These are phyloP conservation scores for Nicotiana obtusifolia DNA, from an alignment of 257 asterid genomes.

Conservation along the genomic window DNA sequence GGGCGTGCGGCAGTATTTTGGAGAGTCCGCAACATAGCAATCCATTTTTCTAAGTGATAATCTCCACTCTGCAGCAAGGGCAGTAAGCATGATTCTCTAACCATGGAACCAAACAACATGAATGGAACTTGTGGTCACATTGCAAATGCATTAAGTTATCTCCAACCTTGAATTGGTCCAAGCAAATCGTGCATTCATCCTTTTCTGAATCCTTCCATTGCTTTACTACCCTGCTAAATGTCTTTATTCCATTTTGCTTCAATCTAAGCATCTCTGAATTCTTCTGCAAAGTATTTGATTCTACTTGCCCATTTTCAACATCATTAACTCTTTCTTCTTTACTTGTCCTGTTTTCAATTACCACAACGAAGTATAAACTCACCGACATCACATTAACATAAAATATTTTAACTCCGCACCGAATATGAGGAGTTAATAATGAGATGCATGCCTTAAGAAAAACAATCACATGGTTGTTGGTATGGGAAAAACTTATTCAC, in stretches of 20 bases:
- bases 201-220: background rate
- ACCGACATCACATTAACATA: background rate
- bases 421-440: background rate
- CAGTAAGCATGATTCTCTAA: slow-evolving; percentile 9
- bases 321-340: background rate
- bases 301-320: background rate
- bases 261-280: background rate
- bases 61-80: slow-evolving; percentile 30
- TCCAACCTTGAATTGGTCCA: slow-evolving; percentile 13
- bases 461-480: background rate
- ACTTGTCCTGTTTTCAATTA: background rate
- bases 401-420: background rate
- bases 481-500: background rate
- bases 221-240: background rate
- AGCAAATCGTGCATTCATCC: slow-evolving; percentile 14
- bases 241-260: slow-evolving; percentile 10
- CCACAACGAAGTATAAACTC: background rate
- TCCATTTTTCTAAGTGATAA: slow-evolving; percentile 18
- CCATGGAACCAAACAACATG: slow-evolving; percentile 22
- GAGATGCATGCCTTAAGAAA: background rate
- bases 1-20: too few relatives aligned
- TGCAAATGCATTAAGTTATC: slow-evolving; percentile 16
- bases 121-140: slow-evolving; percentile 17
- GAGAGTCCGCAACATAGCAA: too few relatives aligned
- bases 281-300: background rate